Evolutionary conservation across 2,329 filamentous ascomycete species (phyloP), one percentile per base, ranked within the genome.

Genomic region (Biscogniauxia mediterranea): DNA sequence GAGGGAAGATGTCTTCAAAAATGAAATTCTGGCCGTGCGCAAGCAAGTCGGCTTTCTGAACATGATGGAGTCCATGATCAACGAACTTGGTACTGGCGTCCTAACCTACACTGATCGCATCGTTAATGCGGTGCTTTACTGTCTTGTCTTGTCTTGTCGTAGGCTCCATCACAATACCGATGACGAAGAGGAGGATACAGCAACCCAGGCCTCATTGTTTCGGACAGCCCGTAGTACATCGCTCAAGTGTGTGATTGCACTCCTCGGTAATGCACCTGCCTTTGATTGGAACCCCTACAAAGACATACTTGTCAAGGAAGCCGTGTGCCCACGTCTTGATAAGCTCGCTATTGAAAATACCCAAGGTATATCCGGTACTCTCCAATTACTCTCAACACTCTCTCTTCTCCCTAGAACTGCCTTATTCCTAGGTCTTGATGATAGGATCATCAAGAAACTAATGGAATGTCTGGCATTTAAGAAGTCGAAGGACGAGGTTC

Each of bases 21-120:
- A 81, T 26, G 85, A 91, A 52, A 64, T 89, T 13, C 77, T 93
- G 25, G 83, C 85, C 17, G 77, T 84, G 11, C 86, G 93, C 69
- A 95, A 93, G 75, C 94, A 97, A 75, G 85, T 95, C 61, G 95
- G 96, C 80, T 87, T 97, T 72, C 79, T 97, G 56, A 96, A 96
- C 72, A 95, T 98, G 92, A 83, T 95, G 55, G 89, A 93, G 62
- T 88, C 94, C 11, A 86, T 98, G 73, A 87, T 98, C 62, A 89
- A 90, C 60, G 92, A 95, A 57, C 84, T 98, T 42, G 92, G 93
- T 57, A 86, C 84, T 5, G 89, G 88, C 58, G 86, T 96, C 58
- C 76, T 81, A 2, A 84, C 87, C 0, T 94, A 91, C 68, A 83
- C 89, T 55, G 79, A 84, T 17, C 84, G 83, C 13, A 81, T 98